Conservation (phyloP, 345 rosid species). For the Stellera chamaejasme region DNA sequence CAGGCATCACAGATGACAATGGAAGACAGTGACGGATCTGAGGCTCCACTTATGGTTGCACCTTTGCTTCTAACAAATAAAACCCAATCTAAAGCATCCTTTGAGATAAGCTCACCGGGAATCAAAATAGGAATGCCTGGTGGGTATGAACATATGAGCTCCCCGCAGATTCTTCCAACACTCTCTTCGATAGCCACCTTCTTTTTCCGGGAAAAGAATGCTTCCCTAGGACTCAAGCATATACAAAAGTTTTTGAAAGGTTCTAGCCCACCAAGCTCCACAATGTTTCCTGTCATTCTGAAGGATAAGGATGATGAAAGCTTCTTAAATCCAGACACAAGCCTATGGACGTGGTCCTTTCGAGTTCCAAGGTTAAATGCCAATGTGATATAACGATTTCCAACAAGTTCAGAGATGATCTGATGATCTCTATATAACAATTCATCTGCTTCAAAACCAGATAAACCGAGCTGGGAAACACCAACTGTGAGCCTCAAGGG, state of each 20-base stretch:
- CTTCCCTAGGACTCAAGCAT: conserved; percentile 44
- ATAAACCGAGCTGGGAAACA: conserved; percentile 33
- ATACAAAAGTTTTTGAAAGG: conserved; percentile 29
- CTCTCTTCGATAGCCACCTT: conserved; percentile 29
- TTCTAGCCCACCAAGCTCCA: conserved; percentile 8
- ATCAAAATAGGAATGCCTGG: conserved; percentile 49
- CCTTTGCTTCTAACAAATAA: conserved; percentile 29
- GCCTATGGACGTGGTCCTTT: conserved; percentile 31
- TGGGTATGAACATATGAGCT: conserved; percentile 56
- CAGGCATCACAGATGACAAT: conserved; percentile 26
- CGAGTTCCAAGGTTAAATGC: conserved; percentile 48
- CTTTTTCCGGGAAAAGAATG: conserved; percentile 41
- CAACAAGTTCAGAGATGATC: conserved; percentile 43
- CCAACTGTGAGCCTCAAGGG: conserved; percentile 49
- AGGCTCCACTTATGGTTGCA: conserved; percentile 35
- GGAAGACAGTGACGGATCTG: conserved; percentile 44
- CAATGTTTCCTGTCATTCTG: not conserved
- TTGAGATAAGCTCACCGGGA: conserved; percentile 44
- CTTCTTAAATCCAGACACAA: conserved; percentile 30
- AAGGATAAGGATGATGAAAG: conserved; percentile 18
- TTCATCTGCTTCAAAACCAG: conserved; percentile 53
- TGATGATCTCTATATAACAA: conserved; percentile 24
- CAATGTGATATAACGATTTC: conserved; percentile 29
- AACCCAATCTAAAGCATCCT: conserved; percentile 36
- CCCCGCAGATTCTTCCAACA: conserved; percentile 40